Base-by-base conservation (phyloP, 495 filamentous ascomycete genomes). In the Friedmanniomyces simplex region DNA sequence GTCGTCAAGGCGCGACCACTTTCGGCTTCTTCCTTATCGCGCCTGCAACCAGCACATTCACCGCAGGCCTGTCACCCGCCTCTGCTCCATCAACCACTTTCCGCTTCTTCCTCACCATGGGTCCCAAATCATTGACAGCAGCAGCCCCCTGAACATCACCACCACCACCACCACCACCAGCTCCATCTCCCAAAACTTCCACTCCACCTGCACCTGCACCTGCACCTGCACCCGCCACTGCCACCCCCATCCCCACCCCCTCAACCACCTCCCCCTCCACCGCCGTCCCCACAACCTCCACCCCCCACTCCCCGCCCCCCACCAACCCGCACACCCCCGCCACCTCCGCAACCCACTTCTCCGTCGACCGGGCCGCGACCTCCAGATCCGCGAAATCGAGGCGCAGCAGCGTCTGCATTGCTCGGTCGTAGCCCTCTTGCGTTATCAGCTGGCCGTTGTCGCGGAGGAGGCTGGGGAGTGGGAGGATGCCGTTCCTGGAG, bases 311-410 rank as follows among this genome's bases (percentile, higher is more conserved):
- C 43, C n/a, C n/a, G n/a, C n/a, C n/a, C n/a, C 77, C 71, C 54
- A 30, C 36, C 13, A 76, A 60, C 18, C 79, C 80, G 0, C 76
- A 77, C 7, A 79, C 70, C 14, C 72, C 71, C 11, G 73, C 73
- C 5, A 82, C 77, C 50, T 84, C 77, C 28, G 81, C 78, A 21
- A 87, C 76, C 86, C 90, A 96, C 41, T 82, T 78, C 53, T 69
- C 73, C 11, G 88, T 90, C 65, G 87, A 89, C 22, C 74, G 72
- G 14, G 71, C 71, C 5, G 89, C 85, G n/a, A 86, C 77, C 2
- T 82, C 76, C 24, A 83, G 62, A 36, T 81, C 84, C 12, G 82
- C 82, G 70, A 96, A 96, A 67, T 96, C 88, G 14, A 91, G 79
- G 24, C 85, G 80, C n/a, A 96, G 78, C 1, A 98, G 74, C 34